Evolutionary conservation across 1,139 yeast species (phyloP), one percentile per base, ranked within the genome.

Genomic region (Geotrichum reessii): DNA sequence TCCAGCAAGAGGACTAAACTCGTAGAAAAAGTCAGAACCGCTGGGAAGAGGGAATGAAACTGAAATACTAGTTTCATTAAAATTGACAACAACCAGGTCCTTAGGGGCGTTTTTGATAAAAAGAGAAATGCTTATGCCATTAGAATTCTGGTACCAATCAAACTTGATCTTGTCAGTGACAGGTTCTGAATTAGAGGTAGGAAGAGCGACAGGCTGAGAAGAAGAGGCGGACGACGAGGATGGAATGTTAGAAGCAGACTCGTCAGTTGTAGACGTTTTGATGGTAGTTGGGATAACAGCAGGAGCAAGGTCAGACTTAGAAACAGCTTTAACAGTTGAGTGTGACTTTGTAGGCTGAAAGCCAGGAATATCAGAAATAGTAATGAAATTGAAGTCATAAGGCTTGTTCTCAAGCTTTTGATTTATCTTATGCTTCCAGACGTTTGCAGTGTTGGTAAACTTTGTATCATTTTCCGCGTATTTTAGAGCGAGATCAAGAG

Each of bases 61-160:
- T 2, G 62, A 62, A 1, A 80, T 75, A 0, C 78, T 67, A 3
- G 62, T 64, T 1, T 66, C 53, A 3, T 67, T 65, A 58, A 82
- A 77, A 1, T 73, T 70, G 19, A 82, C 74, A 2, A 68, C 66
- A 48, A 78, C 71, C 1, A 74, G 65, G 2, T 77, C 79, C 53
- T 74, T 72, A 21, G 87, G 84, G 33, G 86, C 78, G 49, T 81
- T 81, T 63, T 86, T 85, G 58, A 90, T 83, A 66, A 86, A 93
- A 7, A 93, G 75, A 1, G 95, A 83, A 40, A 92, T 76, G 6
- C 85, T 84, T 17, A 91, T 81, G 2, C 73, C 70, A 0, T 76
- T 76, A 17, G 75, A 70, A 22, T 83, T 78, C 70, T 91, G 96
- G 72, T 85, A 90, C 91, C 95, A 91, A 67, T 91, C 97, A 49